These are phyloP conservation scores for Neonectria neomacrospora DNA, from an alignment of 2,329 filamentous ascomycete genomes.

Conservation along the genomic window DNA sequence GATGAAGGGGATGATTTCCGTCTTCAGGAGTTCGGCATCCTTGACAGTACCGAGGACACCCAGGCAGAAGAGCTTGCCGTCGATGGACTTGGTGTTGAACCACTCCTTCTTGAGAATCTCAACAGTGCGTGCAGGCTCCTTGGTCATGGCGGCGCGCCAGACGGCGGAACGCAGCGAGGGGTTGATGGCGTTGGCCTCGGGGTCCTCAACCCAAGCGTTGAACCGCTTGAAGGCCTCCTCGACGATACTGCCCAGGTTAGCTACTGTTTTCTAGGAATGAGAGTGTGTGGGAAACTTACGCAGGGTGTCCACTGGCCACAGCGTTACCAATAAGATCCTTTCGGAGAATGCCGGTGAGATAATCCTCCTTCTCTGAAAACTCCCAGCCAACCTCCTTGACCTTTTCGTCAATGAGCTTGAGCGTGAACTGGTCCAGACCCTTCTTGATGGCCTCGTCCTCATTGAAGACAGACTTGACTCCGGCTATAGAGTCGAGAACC, in stretches of 20 bases:
- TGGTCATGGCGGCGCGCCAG: conserved; percentile 80
- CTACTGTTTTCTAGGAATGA: conserved; percentile 16
- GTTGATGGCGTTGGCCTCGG: conserved; percentile 76
- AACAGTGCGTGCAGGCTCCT: conserved; percentile 75
- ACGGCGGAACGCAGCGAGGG: conserved; percentile 84
- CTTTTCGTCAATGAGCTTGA: conserved; percentile 79
- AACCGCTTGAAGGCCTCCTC: conserved; percentile 83
- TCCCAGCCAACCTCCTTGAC: conserved; percentile 89
- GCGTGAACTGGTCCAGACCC: conserved; percentile 80
- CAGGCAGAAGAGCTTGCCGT: conserved; percentile 89
- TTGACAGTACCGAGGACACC: conserved; percentile 79
- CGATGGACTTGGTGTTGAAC: conserved; percentile 82
- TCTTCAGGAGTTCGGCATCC: conserved; percentile 72
- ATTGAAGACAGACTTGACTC: conserved; percentile 86
- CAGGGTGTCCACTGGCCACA: conserved; percentile 79
- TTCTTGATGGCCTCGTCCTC: conserved; percentile 77
- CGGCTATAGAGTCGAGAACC: conserved; percentile 78
- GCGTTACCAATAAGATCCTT: conserved; percentile 83
- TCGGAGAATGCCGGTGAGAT: conserved; percentile 82
- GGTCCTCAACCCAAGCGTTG: conserved; percentile 78
- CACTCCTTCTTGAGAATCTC: conserved; percentile 87
- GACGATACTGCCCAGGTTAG: conserved; percentile 63
- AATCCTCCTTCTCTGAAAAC: conserved; percentile 80
- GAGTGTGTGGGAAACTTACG: conserved; percentile 59
- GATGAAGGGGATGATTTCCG: conserved; percentile 79